These are phyloP conservation scores for Candida mattraensis DNA, from an alignment of 805 yeast genomes.

Conservation along the genomic window DNA sequence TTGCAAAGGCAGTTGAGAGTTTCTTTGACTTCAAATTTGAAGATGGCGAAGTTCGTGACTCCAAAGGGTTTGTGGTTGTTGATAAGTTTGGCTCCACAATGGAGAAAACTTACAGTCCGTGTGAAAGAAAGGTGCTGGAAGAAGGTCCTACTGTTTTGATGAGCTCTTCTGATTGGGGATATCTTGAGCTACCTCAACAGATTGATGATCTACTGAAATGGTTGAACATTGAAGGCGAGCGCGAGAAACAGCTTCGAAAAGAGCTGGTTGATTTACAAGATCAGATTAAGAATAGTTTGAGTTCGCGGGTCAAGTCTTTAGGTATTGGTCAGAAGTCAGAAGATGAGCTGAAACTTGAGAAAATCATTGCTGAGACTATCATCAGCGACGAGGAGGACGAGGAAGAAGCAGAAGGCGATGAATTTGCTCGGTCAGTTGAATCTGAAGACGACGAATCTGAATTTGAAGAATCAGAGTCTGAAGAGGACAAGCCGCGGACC, in stretches of 20 bases:
- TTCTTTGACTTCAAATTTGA: constrained; percentile 34
- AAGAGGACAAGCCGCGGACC: constrained; percentile 29
- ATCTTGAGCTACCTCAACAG: constrained; percentile 59
- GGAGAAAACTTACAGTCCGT: constrained; percentile 30
- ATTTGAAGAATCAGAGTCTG: constrained; percentile 18
- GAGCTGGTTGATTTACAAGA: constrained; percentile 57
- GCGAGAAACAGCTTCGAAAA: constrained; percentile 66
- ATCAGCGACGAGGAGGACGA: constrained; percentile 38
- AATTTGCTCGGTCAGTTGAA: constrained; percentile 24
- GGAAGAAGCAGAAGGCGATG: constrained; percentile 8
- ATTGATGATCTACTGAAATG: constrained; percentile 56
- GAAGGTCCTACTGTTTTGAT: constrained; percentile 61
- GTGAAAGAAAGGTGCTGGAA: constrained; percentile 64
- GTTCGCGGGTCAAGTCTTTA: constrained; percentile 56
- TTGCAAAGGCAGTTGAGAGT: constrained; percentile 30
- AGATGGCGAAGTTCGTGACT: constrained; percentile 23
- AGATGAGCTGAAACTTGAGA: constrained; percentile 42
- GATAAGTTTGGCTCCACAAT: constrained; percentile 40
- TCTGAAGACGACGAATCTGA: constrained; percentile 13
- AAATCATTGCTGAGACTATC: constrained; percentile 39
- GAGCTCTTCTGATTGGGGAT: constrained; percentile 64
- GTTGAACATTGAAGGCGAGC: constrained; percentile 71
- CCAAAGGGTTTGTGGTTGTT: constrained; percentile 26
- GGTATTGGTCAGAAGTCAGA: constrained; percentile 42
- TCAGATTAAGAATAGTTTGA: constrained; percentile 53